Evolutionary conservation across 208 protist genomes (phyloP).

Genomic region (Leishmania lainsoni): DNA sequence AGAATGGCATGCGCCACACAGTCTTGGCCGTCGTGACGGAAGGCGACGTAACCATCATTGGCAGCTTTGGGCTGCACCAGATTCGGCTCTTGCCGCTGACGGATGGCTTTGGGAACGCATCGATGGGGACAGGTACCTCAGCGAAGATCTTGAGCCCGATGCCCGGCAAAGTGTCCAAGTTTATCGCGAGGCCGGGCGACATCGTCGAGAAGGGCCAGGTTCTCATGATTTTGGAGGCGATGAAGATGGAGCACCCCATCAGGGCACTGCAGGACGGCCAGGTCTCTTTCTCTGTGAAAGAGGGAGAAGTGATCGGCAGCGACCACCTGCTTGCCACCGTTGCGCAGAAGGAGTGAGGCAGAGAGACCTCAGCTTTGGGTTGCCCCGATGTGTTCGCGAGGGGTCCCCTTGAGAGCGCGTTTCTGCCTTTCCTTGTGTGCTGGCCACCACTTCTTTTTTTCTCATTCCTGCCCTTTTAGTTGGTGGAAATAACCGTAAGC

Average conservation of each 20-base stretch:
- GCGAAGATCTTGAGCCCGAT: conserved; percentile 90
- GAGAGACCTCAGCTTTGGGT: neutral
- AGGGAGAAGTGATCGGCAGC: conserved; percentile 43
- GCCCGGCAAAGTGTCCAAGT: conserved; percentile 90
- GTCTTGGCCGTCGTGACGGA: conserved; percentile 33
- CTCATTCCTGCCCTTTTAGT: neutral
- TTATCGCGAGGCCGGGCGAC: conserved; percentile 80
- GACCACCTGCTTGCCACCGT: conserved; percentile 40
- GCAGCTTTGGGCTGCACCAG: conserved; percentile 28
- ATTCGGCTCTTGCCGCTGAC: conserved; percentile 31
- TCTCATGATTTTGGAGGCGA: conserved; percentile 94
- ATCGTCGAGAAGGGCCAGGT: conserved; percentile 82
- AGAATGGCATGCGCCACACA: conserved; percentile 32
- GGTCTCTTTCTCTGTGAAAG: conserved; percentile 48
- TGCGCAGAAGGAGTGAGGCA: neutral
- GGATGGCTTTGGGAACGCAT: conserved; percentile 45
- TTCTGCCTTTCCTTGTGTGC: conserved; percentile 8
- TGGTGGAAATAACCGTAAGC: neutral
- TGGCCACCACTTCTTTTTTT: conserved; percentile 1
- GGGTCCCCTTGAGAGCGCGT: neutral
- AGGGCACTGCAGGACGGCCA: conserved; percentile 53
- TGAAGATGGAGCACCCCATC: conserved; percentile 97
- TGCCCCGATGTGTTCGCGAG: neutral
- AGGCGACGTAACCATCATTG: conserved; percentile 28
- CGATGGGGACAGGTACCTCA: conserved; percentile 93